Percentiles rank a stretch among this genome's conserved stretches.
phyloP scores from a whole-genome alignment of 116 monocot genomes.

The Thalassia testudinum region DNA sequence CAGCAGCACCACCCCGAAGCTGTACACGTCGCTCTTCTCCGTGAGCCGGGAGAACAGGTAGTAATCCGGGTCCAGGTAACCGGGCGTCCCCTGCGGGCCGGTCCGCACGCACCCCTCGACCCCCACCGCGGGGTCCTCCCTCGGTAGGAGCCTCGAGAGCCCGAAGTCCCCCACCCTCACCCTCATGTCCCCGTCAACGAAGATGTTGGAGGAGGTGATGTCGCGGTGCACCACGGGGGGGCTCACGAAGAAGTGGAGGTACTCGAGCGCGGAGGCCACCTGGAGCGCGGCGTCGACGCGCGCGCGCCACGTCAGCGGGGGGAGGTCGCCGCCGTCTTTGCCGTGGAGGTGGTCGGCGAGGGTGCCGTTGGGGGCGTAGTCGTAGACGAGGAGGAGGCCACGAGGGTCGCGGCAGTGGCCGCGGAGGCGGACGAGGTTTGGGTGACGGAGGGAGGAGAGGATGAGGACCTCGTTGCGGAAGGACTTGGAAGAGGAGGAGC shows the following conservation, averaged over 20 bases:
- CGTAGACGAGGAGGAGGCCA: conserved; percentile 63
- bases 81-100: conserved; percentile 88
- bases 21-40: conserved; percentile 92
- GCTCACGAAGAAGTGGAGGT: conserved; percentile 57
- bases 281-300: conserved; percentile 51
- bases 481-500: conserved; percentile 20
- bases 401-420: conserved; percentile 76
- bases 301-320: conserved; percentile 26
- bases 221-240: conserved; percentile 87
- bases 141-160: conserved; percentile 38
- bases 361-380: conserved; percentile 81
- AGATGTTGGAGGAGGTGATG: conserved; percentile 69
- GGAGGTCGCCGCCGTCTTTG: neutral
- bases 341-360: conserved; percentile 74
- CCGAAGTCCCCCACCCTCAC: conserved; percentile 72
- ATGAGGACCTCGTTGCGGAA: conserved; percentile 84
- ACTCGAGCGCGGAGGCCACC: conserved; percentile 55
- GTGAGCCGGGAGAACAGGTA: conserved; percentile 59
- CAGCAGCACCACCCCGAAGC: conserved; percentile 80
- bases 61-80: conserved; percentile 83
- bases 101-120: conserved; percentile 46
- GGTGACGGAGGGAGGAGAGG: conserved; percentile 62
- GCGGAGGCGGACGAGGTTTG: conserved; percentile 66
- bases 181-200: conserved; percentile 63
- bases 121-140: conserved; percentile 1